Base-by-base conservation (phyloP, 148 eudicot species). In the Rhododendron simsii region DNA sequence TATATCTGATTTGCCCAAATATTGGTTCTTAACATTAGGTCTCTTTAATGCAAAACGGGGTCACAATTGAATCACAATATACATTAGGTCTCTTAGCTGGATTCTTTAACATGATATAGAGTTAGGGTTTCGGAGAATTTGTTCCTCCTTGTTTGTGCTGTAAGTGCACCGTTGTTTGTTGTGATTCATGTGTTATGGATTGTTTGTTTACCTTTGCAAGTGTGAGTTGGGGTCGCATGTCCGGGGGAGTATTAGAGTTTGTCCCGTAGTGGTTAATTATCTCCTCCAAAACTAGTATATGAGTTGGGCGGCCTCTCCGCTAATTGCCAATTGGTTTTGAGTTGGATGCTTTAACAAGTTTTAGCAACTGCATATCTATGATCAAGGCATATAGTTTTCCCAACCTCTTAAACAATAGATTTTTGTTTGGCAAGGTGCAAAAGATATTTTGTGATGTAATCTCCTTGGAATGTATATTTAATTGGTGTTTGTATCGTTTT, bases 401-500 rank as follows among this genome's bases (percentile, higher is more conserved):
- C 15, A 59, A 81, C 18, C 84, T 61, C 35, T 82, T 61, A 20
- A 28, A 82, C 33, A n/a, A n/a, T 21, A 35, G 21, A 82, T 69
- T 61, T 59, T 10, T 61, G 74, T 39, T 81, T 82, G 67, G 53
- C 53, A 59, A 63, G 53, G 21, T 55, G 69, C 83, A 55, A 84
- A 47, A 47, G 26, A 5, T 71, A 28, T 44, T 44, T 44, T 44
- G 21, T 11, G 35, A 63, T 35, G 12, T 50, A n/a, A 18, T 71
- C 30, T 10, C 45, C 67, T 86, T 35, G 23, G 23, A 63, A 67
- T 20, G 57, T 28, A 51, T 37, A 44, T 47, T 26, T 53, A 47
- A 14, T 81, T 44, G 71, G 35, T 14, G 11, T 57, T n/a, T 55
- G 11, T 81, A 83, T 39, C 14, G 33, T 44, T 51, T 4, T 37